Evolutionary conservation across 2,329 filamentous ascomycete genomes (phyloP).

Genomic region (Phoma sp.): DNA sequence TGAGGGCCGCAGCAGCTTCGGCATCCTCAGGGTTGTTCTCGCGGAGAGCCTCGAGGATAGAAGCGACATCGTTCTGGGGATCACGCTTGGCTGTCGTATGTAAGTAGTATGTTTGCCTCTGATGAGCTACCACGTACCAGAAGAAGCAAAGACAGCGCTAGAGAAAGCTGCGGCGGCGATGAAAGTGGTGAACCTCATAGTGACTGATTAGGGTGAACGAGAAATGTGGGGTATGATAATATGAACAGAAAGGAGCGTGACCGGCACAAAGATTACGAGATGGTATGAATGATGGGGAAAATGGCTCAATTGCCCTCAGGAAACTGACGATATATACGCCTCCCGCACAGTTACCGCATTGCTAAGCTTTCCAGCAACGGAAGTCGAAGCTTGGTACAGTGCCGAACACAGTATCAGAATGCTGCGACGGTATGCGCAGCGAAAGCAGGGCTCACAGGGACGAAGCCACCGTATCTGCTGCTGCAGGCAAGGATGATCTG

Average conservation of each 20-base stretch:
- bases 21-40: conserved; percentile 40
- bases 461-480: conserved; percentile 8
- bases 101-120: background rate
- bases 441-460: conserved; percentile 4
- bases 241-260: conserved; percentile 31
- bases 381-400: conserved; percentile 31
- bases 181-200: conserved; percentile 40
- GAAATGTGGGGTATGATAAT: conserved; percentile 4
- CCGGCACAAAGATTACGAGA: conserved; percentile 38
- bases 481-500: conserved; percentile 21
- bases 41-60: conserved; percentile 38
- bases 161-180: conserved; percentile 37
- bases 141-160: conserved; percentile 33
- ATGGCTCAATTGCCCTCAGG: conserved; percentile 11
- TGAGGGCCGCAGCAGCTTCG: conserved; percentile 32
- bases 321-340: conserved; percentile 25
- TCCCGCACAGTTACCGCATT: background rate
- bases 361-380: conserved; percentile 22
- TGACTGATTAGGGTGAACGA: conserved; percentile 22
- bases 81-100: conserved; percentile 19
- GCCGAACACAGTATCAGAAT: conserved; percentile 36
- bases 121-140: conserved; percentile 18
- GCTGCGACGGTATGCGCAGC: conserved; percentile 17
- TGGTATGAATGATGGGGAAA: conserved; percentile 22
- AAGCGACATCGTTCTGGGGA: conserved; percentile 33